Base-by-base conservation (phyloP, 1,139 yeast genomes). In the Saccharomyces hybrid region DNA sequence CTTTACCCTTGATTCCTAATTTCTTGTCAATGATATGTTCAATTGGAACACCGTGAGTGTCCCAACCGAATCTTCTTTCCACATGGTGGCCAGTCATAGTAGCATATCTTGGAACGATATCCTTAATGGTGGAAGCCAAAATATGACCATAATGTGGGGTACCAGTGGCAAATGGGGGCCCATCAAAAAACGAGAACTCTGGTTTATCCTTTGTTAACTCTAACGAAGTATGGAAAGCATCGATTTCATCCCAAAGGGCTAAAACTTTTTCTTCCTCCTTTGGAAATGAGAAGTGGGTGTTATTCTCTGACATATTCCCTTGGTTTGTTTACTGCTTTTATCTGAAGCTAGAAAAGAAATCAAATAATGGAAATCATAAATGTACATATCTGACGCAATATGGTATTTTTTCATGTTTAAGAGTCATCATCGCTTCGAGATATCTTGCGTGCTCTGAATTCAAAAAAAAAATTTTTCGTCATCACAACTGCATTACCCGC, bases 131-230 rank as follows among this genome's bases (percentile, higher is more conserved):
- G 46, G 98, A 91, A 2, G 98, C 95, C 71, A 95, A 78, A 68
- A 93, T 85, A 70, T 93, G 99, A 58, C 99, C 99, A 70, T 93
- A 95, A 71, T 93, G 99, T 49, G 99, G 99, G 44, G 97, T 88
- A 69, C 99, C 98, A 5, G 99, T 93, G 56, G 99, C 99, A 73
- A 93, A 93, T 62, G 99, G 99, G 11, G 99, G 99, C 34, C 99
- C 99, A 73, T 93, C 99, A 69, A 88, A 95, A 71, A 93, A 93
- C 48, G 97, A 83, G 72, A 91, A 93, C 55, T 85, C 86, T 46
- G 96, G 95, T 62, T 84, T 81, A 57, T 82, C 98, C 70, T 91
- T 79, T 51, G 96, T 88, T 61, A 90, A 77, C 71, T 91, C 84
- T 61, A 90, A 72, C 48, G 96, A 84, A 52, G 88, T 85, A 62